Evolutionary conservation across 2,329 filamentous ascomycete species (phyloP).

Genomic region (Arthrobotrys entomopaga): DNA sequence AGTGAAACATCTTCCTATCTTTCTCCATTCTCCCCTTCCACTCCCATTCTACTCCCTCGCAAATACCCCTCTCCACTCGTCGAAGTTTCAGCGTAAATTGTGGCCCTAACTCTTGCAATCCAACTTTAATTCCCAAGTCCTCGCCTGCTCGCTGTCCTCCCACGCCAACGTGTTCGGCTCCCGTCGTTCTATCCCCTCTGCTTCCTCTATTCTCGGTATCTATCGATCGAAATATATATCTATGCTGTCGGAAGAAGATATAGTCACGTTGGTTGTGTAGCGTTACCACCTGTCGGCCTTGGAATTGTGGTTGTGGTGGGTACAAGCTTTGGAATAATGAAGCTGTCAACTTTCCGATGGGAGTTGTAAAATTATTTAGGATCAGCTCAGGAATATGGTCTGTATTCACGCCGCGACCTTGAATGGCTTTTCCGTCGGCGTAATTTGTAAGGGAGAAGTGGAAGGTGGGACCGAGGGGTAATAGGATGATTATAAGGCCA

Average conservation of each 20-base stretch:
- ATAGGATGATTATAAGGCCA: slow-evolving; percentile 82
- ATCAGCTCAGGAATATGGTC: slow-evolving; percentile 90
- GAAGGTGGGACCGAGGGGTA: slow-evolving; percentile 87
- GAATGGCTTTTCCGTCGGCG: slow-evolving; percentile 85
- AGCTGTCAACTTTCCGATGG: slow-evolving; percentile 86
- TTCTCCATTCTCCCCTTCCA: slow-evolving; percentile 98
- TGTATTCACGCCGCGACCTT: slow-evolving; percentile 89
- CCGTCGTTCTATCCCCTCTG: slow-evolving; percentile 70
- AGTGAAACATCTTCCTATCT: slow-evolving; percentile 88
- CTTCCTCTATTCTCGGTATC: slow-evolving; percentile 39
- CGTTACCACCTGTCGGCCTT: slow-evolving; percentile 88
- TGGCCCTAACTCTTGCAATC: slow-evolving; percentile 89
- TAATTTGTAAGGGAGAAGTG: slow-evolving; percentile 92
- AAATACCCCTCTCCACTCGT: slow-evolving; percentile 88
- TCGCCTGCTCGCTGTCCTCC: slow-evolving; percentile 81
- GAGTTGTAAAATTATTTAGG: slow-evolving; percentile 94
- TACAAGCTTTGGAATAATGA: slow-evolving; percentile 83
- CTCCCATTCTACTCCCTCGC: slow-evolving; percentile 87
- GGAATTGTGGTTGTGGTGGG: slow-evolving; percentile 82
- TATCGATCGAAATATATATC: slow-evolving; percentile 86
- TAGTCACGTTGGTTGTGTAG: slow-evolving; percentile 96
- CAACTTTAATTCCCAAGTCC: slow-evolving; percentile 75
- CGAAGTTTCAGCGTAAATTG: slow-evolving; percentile 86
- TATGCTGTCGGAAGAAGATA: slow-evolving; percentile 88
- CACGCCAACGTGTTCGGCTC: slow-evolving; percentile 62